Evolutionary conservation across 371 early-diverging fungal genomes (phyloP), one percentile per base, ranked within the genome.

Genomic region (Mortierella sp.): DNA sequence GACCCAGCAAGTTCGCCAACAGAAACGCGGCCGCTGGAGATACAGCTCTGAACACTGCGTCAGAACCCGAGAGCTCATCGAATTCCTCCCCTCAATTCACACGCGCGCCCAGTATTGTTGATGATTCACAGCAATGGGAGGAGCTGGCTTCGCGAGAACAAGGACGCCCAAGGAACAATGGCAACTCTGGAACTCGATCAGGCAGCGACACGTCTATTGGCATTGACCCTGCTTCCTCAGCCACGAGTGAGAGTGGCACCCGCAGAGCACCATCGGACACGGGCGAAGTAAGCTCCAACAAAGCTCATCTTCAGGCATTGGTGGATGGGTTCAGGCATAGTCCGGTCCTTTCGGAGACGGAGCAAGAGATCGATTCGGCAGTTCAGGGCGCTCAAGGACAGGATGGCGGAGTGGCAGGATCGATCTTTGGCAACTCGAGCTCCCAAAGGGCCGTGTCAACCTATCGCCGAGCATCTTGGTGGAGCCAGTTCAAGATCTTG

Each of bases 401-500:
- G 54, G 28, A 29, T 19, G 39, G 37, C 60, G 13, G 24, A 46
- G 44, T 60, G 44, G 21, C 67, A 19, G 58, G 55, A 59, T 68
- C 50, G 61, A 54, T 44, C 55, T 28, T 39, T 54, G 48, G 57
- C 24, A 55, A 22, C 56, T 14, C 28, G 21, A 49, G 47, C 16
- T 37, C 34, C 27, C 50, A 39, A 54, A 79, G 58, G 48, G 77
- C 73, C 16, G 63, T 82, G 6, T 71, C 57, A 13, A 79, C 84
- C 3, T 81, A 78, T 51, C 80, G 71, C 45, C 86, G 93, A 2
- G 89, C 92, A 7, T 83, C 91, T 0, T 84, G 86, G 63, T 81
- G 82, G 57, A 88, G 87, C 4, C 97, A 96, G 63, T 94, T 95
- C 79, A 82, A 70, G 40, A 93, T 96, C 24, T 78, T 96, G 31